phyloP scores from a whole-genome alignment of 768 basidiomycete genomes.

The Podaxis sp. region DNA sequence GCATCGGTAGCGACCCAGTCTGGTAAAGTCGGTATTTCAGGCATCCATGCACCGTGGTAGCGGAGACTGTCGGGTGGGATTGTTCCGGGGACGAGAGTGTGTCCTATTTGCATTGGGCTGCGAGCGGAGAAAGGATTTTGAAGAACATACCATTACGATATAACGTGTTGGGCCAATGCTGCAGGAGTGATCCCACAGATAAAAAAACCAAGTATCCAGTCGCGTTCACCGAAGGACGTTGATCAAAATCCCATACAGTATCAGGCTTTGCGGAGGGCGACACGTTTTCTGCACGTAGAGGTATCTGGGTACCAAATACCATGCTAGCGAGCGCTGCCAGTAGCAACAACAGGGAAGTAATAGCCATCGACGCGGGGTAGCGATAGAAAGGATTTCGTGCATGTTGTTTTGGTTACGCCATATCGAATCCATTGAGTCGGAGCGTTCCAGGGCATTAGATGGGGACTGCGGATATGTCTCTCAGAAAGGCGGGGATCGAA shows the following conservation, averaged over 20 bases:
- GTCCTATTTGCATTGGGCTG: neutral
- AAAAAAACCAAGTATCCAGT: neutral
- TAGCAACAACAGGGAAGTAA: neutral
- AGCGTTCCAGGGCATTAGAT: too few relatives aligned
- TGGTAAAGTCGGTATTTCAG: neutral
- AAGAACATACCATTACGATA: neutral
- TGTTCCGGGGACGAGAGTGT: neutral
- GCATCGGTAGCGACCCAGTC: conserved; percentile 14
- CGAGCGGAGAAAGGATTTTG: neutral
- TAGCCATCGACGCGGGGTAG: neutral
- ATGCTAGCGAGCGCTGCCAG: neutral
- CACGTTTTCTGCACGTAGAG: neutral
- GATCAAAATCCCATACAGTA: neutral
- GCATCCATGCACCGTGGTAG: neutral
- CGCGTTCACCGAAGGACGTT: neutral
- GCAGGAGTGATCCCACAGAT: neutral
- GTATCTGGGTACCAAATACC: neutral
- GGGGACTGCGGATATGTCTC: too few relatives aligned
- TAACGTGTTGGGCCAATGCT: neutral
- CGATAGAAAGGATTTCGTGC: neutral
- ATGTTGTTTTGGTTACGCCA: too few relatives aligned
- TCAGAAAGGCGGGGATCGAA: too few relatives aligned
- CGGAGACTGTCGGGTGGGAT: neutral
- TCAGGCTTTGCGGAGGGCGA: neutral
- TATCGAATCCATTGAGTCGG: too few relatives aligned